phyloP scores from a whole-genome alignment of 257 asterid species.

The Phtheirospermum japonicum region DNA sequence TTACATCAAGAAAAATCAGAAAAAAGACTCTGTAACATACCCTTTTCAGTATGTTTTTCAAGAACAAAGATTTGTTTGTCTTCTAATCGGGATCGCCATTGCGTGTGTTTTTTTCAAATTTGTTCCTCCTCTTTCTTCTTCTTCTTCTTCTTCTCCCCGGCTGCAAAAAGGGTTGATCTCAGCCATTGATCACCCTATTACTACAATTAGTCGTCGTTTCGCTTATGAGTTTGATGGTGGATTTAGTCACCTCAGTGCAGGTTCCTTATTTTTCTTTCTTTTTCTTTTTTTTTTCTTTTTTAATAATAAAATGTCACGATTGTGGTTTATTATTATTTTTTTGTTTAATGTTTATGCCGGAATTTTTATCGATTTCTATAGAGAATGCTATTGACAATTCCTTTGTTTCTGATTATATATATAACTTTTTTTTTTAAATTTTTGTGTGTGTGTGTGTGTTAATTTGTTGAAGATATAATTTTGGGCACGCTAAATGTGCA shows the following conservation, averaged over 20 bases:
- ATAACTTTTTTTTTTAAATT: too few relatives aligned
- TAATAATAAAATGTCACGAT: background rate
- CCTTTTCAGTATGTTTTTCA: background rate
- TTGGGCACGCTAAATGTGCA: too few relatives aligned
- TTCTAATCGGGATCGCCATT: slow-evolving; percentile 2
- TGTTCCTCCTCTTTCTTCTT: background rate
- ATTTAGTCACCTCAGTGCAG: slow-evolving; percentile 37
- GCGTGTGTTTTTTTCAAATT: background rate
- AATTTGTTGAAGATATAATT: too few relatives aligned
- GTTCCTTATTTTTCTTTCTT: slow-evolving; percentile 19
- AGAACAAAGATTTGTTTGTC: slow-evolving; percentile 2
- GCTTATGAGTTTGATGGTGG: slow-evolving; percentile 11
- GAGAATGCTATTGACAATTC: too few relatives aligned
- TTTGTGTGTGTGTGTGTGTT: too few relatives aligned
- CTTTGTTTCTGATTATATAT: too few relatives aligned
- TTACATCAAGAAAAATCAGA: background rate
- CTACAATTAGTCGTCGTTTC: background rate
- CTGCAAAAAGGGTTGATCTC: slow-evolving; percentile 22
- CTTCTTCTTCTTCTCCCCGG: background rate
- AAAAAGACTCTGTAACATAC: background rate
- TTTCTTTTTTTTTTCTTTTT: background rate
- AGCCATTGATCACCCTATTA: slow-evolving; percentile 22
- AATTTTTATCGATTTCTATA: too few relatives aligned
- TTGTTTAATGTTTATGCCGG: background rate
- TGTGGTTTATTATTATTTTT: too few relatives aligned